Conservation (phyloP, 208 protist species). For the Trypanosoma melophagium region DNA sequence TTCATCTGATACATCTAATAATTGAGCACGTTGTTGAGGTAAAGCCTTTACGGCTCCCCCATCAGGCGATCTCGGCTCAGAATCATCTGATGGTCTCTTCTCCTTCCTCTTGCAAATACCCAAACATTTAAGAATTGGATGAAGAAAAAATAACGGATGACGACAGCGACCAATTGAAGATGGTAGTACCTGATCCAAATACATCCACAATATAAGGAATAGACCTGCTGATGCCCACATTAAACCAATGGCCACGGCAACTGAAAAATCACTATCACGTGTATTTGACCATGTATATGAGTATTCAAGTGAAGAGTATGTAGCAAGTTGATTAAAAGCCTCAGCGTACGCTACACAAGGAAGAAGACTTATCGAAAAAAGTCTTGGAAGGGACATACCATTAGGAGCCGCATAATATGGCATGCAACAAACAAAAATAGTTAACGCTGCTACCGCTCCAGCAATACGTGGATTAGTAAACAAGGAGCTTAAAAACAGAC, state of each 20-base stretch:
- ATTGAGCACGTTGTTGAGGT: slow-evolving; percentile 31
- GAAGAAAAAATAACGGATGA: slow-evolving; percentile 78
- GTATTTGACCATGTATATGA: slow-evolving; percentile 45
- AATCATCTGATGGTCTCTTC: slow-evolving; percentile 9
- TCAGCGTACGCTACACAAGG: slow-evolving; percentile 64
- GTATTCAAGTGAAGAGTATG: slow-evolving; percentile 46
- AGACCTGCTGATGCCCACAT: slow-evolving; percentile 73
- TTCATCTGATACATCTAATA: slow-evolving; percentile 34
- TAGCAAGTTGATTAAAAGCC: slow-evolving; percentile 47
- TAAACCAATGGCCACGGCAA: slow-evolving; percentile 57
- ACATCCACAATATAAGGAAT: slow-evolving; percentile 73
- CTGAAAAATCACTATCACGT: slow-evolving; percentile 43
- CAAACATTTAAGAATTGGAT: slow-evolving; percentile 20
- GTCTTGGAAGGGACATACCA: slow-evolving; percentile 36
- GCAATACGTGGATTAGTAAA: slow-evolving; percentile 80
- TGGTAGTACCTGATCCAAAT: slow-evolving; percentile 84
- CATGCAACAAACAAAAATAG: slow-evolving; percentile 68
- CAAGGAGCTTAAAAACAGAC: slow-evolving; percentile 67
- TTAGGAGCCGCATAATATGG: slow-evolving; percentile 71
- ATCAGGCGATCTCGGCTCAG: background rate
- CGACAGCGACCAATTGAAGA: slow-evolving; percentile 50
- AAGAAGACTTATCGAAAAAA: slow-evolving; percentile 50
- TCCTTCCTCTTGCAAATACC: background rate
- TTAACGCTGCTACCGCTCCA: slow-evolving; percentile 55
- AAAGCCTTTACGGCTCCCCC: no score